Evolutionary conservation across 768 basidiomycete species (phyloP), one percentile per base, ranked within the genome.

Genomic region (Leccinum imitatum): DNA sequence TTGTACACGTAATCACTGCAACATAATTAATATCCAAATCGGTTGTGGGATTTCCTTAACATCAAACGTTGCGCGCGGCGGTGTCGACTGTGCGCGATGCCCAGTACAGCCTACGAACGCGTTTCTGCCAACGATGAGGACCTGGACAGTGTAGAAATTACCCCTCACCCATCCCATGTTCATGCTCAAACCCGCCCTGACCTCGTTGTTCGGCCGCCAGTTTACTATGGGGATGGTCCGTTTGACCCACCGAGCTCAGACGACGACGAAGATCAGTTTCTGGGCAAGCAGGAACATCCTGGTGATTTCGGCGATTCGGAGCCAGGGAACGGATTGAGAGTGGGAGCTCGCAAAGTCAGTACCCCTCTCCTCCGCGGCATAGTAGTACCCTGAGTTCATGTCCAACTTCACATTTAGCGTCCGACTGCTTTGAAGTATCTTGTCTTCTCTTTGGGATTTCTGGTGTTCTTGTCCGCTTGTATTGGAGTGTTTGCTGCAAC

Each of bases 211-310:
- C 66, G 70, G 51, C 79, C 79, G 3, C 65, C 64, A 1, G 66
- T 73, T 6, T 92, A 92, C 74, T 92, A 92, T 64, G 87, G 82
- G 31, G 90, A 91, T 19, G 89, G 90, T 0, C 80, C 84, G 0
- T 93, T 91, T 67, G 87, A 90, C 63, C 80, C 87, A 21, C 88
- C 90, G 7, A 89, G 87, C 66, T 91, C 90, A n/a, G 87, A 87
- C 52, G 87, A 87, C 58, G 81, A 83, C 27, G 82, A 80, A 33
- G 71, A 77, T 8, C 54, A 27, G 14, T 75, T 85, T 19, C 62
- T 82, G 33, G 84, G 84, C 61, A 87, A 87, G 68, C 68, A 73
- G 1, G 66, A 54, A 4, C 58, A 44, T 17, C 47, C 31, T 15
- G 64, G 52, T 48, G 63, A 54, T 9, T 64, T 66, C 1, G 59